Conservation (phyloP, 495 filamentous ascomycete species). For the Aspergillus conjunctus region DNA sequence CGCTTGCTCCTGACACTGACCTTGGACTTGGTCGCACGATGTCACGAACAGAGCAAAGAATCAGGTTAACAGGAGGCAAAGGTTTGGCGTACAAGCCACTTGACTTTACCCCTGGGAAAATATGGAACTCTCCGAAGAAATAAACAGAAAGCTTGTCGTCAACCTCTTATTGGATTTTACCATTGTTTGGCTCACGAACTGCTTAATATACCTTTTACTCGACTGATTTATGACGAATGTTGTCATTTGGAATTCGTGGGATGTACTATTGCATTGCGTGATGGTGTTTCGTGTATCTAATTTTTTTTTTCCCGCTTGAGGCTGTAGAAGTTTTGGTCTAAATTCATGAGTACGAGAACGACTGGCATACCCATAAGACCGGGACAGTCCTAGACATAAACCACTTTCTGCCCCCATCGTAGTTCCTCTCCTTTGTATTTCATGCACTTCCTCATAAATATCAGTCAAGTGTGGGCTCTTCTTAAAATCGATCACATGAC, state of each 20-base stretch:
- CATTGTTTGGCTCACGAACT: constrained; percentile 4
- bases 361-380: too few relatives aligned
- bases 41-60: constrained; percentile 46
- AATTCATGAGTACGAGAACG: too few relatives aligned
- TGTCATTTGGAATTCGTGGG: constrained; percentile 3
- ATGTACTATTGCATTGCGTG: constrained; percentile 18
- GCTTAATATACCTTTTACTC: not conserved
- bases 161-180: not conserved
- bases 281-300: constrained; percentile 8
- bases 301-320: not conserved
- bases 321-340: too few relatives aligned
- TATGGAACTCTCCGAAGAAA: constrained; percentile 21
- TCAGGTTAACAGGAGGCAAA: constrained; percentile 43
- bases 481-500: too few relatives aligned
- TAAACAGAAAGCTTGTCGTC: not conserved
- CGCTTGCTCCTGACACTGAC: constrained; percentile 41
- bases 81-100: constrained; percentile 47
- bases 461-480: too few relatives aligned
- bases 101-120: constrained; percentile 33
- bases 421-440: too few relatives aligned
- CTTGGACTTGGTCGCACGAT: constrained; percentile 41
- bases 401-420: too few relatives aligned
- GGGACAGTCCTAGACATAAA: too few relatives aligned
- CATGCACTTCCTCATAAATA: too few relatives aligned
- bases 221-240: not conserved